Base-by-base conservation (phyloP, 352 stramenopile genomes). In the Peronospora tabacina region DNA sequence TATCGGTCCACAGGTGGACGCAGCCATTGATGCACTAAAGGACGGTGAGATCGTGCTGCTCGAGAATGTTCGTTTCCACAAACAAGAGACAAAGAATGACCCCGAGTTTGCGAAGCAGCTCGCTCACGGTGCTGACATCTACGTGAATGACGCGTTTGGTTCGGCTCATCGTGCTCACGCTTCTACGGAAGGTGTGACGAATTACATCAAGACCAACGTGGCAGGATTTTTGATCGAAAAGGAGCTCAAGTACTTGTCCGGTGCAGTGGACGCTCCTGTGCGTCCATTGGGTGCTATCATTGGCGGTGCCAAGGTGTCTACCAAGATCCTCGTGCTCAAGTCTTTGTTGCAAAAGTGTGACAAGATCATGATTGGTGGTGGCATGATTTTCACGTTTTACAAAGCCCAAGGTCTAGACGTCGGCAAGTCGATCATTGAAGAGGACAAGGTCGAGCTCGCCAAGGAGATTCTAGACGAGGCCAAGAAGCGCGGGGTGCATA, bases 71-170 rank as follows among this genome's bases (percentile, higher is more conserved):
- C 93, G 96, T 15, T 99, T 98, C 83, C 97, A 98, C 85, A 94
- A 96, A 68, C 86, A 98, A 65, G 95, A 99, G 73, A 90, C 82
- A 44, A 96, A 98, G 81, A 98, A 98, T 75, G 91, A 98, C 44
- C 42, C 82, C 17, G 82, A 69, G 44, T 98, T 98, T 54, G 91
- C 95, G 51, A 83, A 97, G 70, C 84, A 97, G 67, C 81, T 99
- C 50, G 90, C 94, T 13, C 80, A 90, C 62, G 73, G 73, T 36
- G 94, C 94, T 49, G 90, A 98, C 49, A 61, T 98, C 42, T 99
- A 90, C 70, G 95, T 99, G 33, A 99, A 99, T 68, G 96, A 99
- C 69, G 96, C 96, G 7, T 99, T 99, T 66, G 96, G 96, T 47
- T 98, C 95, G 28, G 96, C 95, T 37, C 96, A 99, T 70, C 92